A percentile compares a stretch with the other conserved stretches of the same genome.
Conservation (phyloP, 2,329 filamentous ascomycete genomes). For the Penicillium sp. region DNA sequence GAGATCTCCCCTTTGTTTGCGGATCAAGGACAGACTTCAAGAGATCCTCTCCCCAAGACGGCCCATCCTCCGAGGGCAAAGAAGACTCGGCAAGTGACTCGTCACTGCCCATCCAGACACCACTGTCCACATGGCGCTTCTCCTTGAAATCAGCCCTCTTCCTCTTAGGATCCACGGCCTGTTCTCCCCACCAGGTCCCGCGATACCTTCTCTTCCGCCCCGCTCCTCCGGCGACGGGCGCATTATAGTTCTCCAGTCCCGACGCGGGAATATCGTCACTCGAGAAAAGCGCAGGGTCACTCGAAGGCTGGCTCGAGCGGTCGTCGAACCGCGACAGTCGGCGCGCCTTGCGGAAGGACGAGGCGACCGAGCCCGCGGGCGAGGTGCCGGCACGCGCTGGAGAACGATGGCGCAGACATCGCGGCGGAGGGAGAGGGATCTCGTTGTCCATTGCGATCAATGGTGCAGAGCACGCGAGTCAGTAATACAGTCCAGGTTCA, state of each 20-base stretch:
- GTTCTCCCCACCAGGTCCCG: conserved; percentile 47
- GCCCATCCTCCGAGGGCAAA: conserved; percentile 36
- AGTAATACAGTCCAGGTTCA: not conserved
- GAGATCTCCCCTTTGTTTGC: conserved; percentile 2
- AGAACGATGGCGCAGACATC: conserved; percentile 36
- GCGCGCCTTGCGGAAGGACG: conserved; percentile 26
- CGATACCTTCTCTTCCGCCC: conserved; percentile 43
- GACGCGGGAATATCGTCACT: conserved; percentile 48
- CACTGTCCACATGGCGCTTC: conserved; percentile 46
- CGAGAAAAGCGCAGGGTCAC: conserved; percentile 48
- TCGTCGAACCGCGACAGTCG: conserved; percentile 35
- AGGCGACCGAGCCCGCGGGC: conserved; percentile 12
- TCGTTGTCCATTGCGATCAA: conserved; percentile 37
- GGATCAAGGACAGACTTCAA: conserved; percentile 27
- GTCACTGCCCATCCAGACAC: conserved; percentile 50
- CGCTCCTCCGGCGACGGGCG: conserved; percentile 16
- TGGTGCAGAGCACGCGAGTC: not conserved
- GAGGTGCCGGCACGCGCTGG: conserved; percentile 21
- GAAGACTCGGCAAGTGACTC: conserved; percentile 37
- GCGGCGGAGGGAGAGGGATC: conserved; percentile 39
- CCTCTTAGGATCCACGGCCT: conserved; percentile 36
- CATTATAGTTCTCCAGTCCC: conserved; percentile 45
- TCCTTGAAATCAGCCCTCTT: conserved; percentile 45
- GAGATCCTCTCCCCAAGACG: conserved; percentile 40
- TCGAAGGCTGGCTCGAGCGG: conserved; percentile 40